Base-by-base conservation (phyloP, 257 asterid genomes). In the Scutellaria baicalensis region DNA sequence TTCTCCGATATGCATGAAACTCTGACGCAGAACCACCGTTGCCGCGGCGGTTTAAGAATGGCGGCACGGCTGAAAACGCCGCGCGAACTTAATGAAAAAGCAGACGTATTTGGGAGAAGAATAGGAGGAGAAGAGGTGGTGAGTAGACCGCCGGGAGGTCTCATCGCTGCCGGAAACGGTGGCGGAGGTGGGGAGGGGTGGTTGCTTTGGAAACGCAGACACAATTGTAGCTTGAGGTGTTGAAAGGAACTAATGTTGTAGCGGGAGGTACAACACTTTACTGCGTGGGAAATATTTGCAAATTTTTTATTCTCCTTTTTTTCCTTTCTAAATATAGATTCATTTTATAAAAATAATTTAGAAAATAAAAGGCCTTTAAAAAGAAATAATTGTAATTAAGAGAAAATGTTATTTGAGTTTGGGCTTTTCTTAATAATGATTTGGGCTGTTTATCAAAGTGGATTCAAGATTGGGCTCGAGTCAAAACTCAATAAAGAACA, bases 91-190 rank as follows among this genome's bases (percentile, higher is more conserved):
- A 51, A 48, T 0, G 69, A n/a, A 51, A 47, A 47, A 8, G 49
- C 13, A 9, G 57, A 9, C 68, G 71, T 6, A 52, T 23, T 68
- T 0, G 75, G 76, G 6, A 64, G 63, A 45, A 59, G 48, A 62
- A 58, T 12, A 3, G 73, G 75, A 5, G 72, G 55, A 33, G 79
- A 48, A 55, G 47, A 65, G 77, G 77, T 35, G 61, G 83, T 20
- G 73, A 68, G 70, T 54, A 59, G 18, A 40, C 73, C 69, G 79
- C 72, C 83, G 66, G 77, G 45, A 18, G 74, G 76, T 64, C 56
- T 75, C 83, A 78, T 75, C 39, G 48, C 77, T 58, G 27, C 48
- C 69, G 12, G 64, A 71, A 16, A 48, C 68, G 36, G 63, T 7
- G 64, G 49, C 17, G 64, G 69, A 5, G 43, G 14, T 14, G 16